Evolutionary conservation across 2,329 filamentous ascomycete genomes (phyloP), one percentile per base, ranked within the genome.

Genomic region (Colletotrichum somersetense): DNA sequence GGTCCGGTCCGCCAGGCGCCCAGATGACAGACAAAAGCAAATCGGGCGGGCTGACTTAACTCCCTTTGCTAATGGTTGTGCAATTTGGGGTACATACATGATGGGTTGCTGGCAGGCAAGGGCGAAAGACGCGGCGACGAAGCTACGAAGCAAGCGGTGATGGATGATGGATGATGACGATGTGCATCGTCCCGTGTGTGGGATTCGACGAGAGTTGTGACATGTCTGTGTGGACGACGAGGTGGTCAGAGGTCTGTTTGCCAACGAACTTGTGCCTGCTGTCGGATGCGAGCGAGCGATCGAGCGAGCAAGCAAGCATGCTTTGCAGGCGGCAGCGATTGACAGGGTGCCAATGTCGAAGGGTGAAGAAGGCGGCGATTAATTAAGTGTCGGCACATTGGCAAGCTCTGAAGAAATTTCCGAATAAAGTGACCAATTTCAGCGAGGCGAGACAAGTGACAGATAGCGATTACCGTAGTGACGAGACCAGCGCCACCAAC

Each of bases 401-500:
- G 66, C 58, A 69, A 55, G 53, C 53, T 67, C 26, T 56, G 30
- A n/a, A 20, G 38, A 38, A 58, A 52, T 35, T 5, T 7, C 16
- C 46, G 23, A 48, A 44, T 11, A 33, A 53, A 56, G 44, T 40
- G 59, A 44, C 63, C 62, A 59, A 65, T 63, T 59, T 64, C 35
- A 14, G 53, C 44, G 59, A 68, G 58, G 44, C 58, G 53, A 58
- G 68, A 68, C 68, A 63, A 48, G 58, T 67, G 68, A 71, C 65
- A 65, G 44, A 71, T 52, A 38, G 65, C 26, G 57, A 62, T 40
- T 52, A 58, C 14, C 18, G 42, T 44, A 14, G 23, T 12, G 23
- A 52, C 6, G 6, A 30, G 50, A 59, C 42, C 65, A 62, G 56
- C 52, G 46, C 58, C 65, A 63, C n/a, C 57, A n/a, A 40, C 23